phyloP scores from a whole-genome alignment of 495 filamentous ascomycete species.

The Aspergillus affinis region DNA sequence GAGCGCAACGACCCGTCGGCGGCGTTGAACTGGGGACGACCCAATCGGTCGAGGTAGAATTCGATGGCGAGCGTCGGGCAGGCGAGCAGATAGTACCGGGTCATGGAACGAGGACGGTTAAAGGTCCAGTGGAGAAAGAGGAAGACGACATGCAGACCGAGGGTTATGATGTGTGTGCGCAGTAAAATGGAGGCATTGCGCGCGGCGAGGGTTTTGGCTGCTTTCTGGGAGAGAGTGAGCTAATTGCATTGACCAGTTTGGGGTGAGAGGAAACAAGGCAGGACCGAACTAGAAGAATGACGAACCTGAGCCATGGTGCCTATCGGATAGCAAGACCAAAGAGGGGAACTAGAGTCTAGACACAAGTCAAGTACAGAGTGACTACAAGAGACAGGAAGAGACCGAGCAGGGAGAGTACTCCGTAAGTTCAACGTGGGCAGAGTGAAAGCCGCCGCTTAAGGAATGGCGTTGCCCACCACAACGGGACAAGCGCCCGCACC shows the following conservation, averaged over 20 bases:
- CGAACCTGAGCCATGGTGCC: slow-evolving; percentile 7
- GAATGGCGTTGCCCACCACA: slow-evolving; percentile 34
- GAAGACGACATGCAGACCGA: slow-evolving; percentile 70
- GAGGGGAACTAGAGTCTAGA: not conserved
- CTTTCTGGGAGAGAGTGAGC: slow-evolving; percentile 63
- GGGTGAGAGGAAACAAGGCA: not conserved
- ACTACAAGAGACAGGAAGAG: not conserved
- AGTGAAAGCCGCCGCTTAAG: not conserved
- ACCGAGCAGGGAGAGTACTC: too few species aligned
- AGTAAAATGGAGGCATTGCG: slow-evolving; percentile 73
- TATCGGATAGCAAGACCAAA: not conserved
- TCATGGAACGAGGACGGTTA: slow-evolving; percentile 63
- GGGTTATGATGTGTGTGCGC: slow-evolving; percentile 74
- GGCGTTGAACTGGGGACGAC: slow-evolving; percentile 69
- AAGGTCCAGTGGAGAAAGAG: slow-evolving; percentile 65
- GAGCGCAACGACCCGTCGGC: slow-evolving; percentile 65
- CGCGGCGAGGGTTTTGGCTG: slow-evolving; percentile 84
- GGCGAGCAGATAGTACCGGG: slow-evolving; percentile 70
- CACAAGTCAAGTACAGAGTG: not conserved
- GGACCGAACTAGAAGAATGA: not conserved
- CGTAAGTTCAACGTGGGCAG: slow-evolving; percentile 1
- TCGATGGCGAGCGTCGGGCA: slow-evolving; percentile 75
- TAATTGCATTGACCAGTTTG: slow-evolving; percentile 1
- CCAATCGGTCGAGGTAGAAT: slow-evolving; percentile 76
- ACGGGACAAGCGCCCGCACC: slow-evolving; percentile 25